Evolutionary conservation across 805 yeast genomes (phyloP).

Genomic region (Ogataea nonfermentans): DNA sequence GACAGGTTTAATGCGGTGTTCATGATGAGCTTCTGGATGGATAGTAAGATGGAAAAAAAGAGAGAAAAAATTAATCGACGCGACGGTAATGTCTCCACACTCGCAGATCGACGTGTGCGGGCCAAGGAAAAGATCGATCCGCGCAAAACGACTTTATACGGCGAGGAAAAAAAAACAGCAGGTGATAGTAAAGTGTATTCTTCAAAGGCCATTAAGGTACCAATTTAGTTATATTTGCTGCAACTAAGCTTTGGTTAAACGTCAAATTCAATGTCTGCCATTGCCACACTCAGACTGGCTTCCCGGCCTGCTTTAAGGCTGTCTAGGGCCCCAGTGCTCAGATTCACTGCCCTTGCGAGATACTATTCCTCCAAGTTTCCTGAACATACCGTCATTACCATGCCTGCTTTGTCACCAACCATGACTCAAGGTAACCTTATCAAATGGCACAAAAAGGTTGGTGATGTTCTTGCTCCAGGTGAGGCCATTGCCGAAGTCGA

Average conservation of each 20-base stretch:
- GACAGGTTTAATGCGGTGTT: constrained; percentile 38
- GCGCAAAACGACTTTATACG: constrained; percentile 10
- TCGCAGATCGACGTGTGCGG: constrained; percentile 13
- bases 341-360: constrained; percentile 19
- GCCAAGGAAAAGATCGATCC: constrained; percentile 25
- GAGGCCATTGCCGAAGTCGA: constrained; percentile 95
- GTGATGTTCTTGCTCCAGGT: constrained; percentile 88
- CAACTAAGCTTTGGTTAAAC: background rate
- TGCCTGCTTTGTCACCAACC: constrained; percentile 99
- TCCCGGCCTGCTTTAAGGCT: constrained; percentile 30
- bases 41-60: constrained; percentile 1
- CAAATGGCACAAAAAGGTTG: constrained; percentile 84
- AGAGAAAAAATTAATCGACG: constrained; percentile 6
- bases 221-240: background rate
- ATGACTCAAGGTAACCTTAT: constrained; percentile 96
- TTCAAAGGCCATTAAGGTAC: background rate
- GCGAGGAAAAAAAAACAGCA: constrained; percentile 18
- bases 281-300: constrained; percentile 32
- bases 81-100: background rate
- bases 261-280: constrained; percentile 29
- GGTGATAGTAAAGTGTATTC: constrained; percentile 4
- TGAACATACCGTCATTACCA: constrained; percentile 78
- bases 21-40: constrained; percentile 25
- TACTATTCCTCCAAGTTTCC: constrained; percentile 34
- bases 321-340: constrained; percentile 13